Evolutionary conservation across 352 stramenopile genomes (phyloP).

Genomic region (Pythium aphanidermatum): DNA sequence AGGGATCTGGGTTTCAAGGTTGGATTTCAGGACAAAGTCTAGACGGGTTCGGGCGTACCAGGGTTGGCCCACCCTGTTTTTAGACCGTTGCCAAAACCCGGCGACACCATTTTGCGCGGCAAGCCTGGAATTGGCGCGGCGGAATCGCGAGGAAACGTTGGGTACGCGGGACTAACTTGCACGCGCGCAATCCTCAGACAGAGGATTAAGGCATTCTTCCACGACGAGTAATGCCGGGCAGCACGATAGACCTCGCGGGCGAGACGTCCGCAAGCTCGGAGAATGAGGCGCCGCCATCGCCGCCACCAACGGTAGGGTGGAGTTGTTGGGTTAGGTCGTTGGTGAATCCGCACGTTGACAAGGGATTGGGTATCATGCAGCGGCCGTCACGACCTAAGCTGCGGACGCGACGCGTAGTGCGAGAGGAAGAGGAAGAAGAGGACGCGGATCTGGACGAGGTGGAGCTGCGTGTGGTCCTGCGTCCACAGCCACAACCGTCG

Average conservation of each 20-base stretch:
- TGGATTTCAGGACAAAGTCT: too few relatives aligned
- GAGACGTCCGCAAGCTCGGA: slow-evolving; percentile 14
- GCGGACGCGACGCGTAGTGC: slow-evolving; percentile 21
- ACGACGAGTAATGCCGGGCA: too few relatives aligned
- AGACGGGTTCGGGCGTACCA: too few relatives aligned
- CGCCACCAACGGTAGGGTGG: slow-evolving; percentile 16
- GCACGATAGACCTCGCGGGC: slow-evolving; percentile 16
- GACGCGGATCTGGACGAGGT: slow-evolving; percentile 9
- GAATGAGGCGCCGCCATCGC: slow-evolving; percentile 2
- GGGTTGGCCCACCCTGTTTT: too few relatives aligned
- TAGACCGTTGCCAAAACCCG: too few relatives aligned
- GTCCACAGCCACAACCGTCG: neutral
- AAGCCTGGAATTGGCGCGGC: too few relatives aligned
- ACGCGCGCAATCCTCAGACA: too few relatives aligned
- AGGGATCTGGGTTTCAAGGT: too few relatives aligned
- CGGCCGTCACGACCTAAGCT: slow-evolving; percentile 31
- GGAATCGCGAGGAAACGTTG: too few relatives aligned
- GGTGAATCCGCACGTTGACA: neutral
- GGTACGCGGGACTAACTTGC: too few relatives aligned
- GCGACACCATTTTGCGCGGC: too few relatives aligned
- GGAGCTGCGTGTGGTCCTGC: slow-evolving; percentile 5
- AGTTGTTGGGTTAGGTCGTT: slow-evolving; percentile 2
- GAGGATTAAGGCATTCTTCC: too few relatives aligned
- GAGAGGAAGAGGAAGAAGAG: slow-evolving; percentile 8
- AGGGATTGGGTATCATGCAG: neutral